phyloP scores from a whole-genome alignment of 192 early-diverging fungal genomes.

The Helicostylum pulchrum region DNA sequence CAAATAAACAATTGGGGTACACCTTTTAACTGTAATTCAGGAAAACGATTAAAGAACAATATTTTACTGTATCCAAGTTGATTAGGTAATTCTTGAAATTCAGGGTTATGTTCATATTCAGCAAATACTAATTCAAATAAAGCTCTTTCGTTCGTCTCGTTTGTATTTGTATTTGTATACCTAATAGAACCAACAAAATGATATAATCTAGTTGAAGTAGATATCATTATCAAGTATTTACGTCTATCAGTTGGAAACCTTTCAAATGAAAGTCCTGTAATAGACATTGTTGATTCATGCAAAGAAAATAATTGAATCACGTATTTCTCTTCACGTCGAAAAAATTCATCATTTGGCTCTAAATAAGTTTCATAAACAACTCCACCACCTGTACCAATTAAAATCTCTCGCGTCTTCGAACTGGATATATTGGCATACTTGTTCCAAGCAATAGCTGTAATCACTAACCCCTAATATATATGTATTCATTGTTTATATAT shows the following conservation, averaged over 20 bases:
- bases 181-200: slow-evolving; percentile 78
- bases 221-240: slow-evolving; percentile 76
- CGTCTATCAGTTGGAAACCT: slow-evolving; percentile 65
- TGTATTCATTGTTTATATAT: background rate
- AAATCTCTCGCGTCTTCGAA: slow-evolving; percentile 71
- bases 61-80: slow-evolving; percentile 53
- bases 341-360: slow-evolving; percentile 78
- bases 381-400: slow-evolving; percentile 82
- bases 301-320: slow-evolving; percentile 69
- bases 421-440: slow-evolving; percentile 44
- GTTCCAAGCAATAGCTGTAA: slow-evolving; percentile 91
- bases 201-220: slow-evolving; percentile 86
- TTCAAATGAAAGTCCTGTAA: slow-evolving; percentile 80
- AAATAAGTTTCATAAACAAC: slow-evolving; percentile 89
- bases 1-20: slow-evolving; percentile 82
- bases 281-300: slow-evolving; percentile 59
- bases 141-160: slow-evolving; percentile 38
- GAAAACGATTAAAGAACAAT: slow-evolving; percentile 64
- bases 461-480: slow-evolving; percentile 48
- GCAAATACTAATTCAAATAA: slow-evolving; percentile 79
- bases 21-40: slow-evolving; percentile 61
- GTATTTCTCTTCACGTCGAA: slow-evolving; percentile 79
- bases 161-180: slow-evolving; percentile 36
- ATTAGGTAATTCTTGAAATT: slow-evolving; percentile 55
- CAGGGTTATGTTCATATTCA: slow-evolving; percentile 63